Base-by-base conservation (phyloP, 2,329 filamentous ascomycete genomes). In the Arthrobotrys conoides region DNA sequence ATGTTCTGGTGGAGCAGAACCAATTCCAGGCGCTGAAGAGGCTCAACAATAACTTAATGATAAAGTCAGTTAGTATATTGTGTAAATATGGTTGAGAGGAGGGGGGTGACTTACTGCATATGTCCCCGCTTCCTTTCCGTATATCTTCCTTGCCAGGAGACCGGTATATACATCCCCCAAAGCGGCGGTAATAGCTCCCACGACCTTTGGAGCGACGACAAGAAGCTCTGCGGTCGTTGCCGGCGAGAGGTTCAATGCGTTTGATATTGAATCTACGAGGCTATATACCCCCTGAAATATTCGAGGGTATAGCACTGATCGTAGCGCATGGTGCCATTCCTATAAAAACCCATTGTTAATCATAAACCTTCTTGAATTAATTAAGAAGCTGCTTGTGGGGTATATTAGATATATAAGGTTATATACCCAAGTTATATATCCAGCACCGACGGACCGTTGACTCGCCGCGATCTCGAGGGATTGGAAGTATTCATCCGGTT, bases 401-500 rank as follows among this genome's bases (percentile, higher is more conserved):
- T n/a, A n/a, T n/a, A n/a, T n/a, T n/a, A 20, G 49, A 27, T 27
- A 41, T 38, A 12, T 48, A 36, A 5, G 20, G 70, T 27, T 44
- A 24, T 30, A 70, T 87, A 97, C 95, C 96, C 96, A 99, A 80
- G 96, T 99, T 82, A 97, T 88, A 93, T 95, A 99, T 30, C 95
- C 93, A 80, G 36, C 30, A 36, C 92, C 92, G 84, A 91, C 92
- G 87, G 84, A 1, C 86, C 83, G 22, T 94, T 94, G 87, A 97
- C 91, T 87, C 94, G 95, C 98, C 81, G 96, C 96, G 67, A 96
- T 95, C 86, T 99, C 96, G 53, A 98, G 89, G 0, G 94, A 92
- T 84, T 99, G 96, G 83, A 96, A 99, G 86, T 93, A 98, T 85
- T 99, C 96, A 86, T 99, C 96, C 30, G 96, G 96, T 85, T 99